Conservation (phyloP, 441 rosid species). For the Pelargonium myrrhifolium region DNA sequence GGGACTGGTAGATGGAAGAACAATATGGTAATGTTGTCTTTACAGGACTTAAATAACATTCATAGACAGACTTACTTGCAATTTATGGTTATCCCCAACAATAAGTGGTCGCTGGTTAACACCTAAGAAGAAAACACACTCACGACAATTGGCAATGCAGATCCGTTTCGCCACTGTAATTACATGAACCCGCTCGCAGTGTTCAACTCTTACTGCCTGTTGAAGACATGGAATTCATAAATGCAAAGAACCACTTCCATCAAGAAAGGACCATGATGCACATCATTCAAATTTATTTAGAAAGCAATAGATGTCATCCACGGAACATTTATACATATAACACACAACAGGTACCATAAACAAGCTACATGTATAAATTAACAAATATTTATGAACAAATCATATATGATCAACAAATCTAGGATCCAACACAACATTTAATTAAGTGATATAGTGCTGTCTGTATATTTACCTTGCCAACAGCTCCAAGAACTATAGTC, state of each 20-base stretch:
- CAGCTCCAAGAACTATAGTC: constrained; percentile 95
- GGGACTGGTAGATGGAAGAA: not conserved
- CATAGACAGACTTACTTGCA: constrained; percentile 54
- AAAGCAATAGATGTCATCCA: not conserved
- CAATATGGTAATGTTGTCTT: not conserved
- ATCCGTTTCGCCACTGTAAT: constrained; percentile 79
- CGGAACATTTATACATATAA: not conserved
- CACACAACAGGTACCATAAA: not conserved
- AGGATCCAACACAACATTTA: not conserved
- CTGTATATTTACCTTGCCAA: constrained; percentile 69
- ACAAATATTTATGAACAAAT: not conserved
- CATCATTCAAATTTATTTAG: not conserved
- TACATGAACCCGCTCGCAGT: constrained; percentile 97
- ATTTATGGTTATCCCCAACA: constrained; percentile 95
- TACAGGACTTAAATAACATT: not conserved
- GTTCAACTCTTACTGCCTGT: constrained; percentile 92
- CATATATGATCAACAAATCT: not conserved
- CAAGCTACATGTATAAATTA: not conserved
- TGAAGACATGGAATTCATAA: constrained; percentile 16
- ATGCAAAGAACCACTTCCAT: not conserved
- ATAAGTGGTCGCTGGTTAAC: constrained; percentile 94
- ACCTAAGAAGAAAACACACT: constrained; percentile 91
- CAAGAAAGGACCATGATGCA: not conserved
- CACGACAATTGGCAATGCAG: constrained; percentile 95
- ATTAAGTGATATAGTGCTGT: not conserved